These are phyloP conservation scores for Kwoniella botswanensis DNA, from an alignment of 768 basidiomycete species.

Conservation along the genomic window DNA sequence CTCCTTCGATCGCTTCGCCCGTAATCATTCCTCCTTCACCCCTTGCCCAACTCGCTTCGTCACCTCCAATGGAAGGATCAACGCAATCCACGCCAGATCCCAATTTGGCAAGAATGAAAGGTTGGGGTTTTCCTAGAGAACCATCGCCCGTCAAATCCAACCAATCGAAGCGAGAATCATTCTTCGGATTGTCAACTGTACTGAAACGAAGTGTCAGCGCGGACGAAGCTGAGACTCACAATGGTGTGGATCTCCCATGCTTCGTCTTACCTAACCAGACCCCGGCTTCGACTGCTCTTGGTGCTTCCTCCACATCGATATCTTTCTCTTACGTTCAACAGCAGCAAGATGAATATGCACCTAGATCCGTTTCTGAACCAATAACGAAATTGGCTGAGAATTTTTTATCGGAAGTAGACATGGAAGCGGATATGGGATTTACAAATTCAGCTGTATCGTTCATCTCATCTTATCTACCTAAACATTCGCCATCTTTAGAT, in stretches of 20 bases:
- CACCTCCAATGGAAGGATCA: neutral
- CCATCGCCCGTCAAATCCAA: conserved; percentile 1
- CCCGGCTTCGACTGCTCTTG: neutral
- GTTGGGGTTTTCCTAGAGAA: conserved; percentile 39
- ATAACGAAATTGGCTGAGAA: neutral
- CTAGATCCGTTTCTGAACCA: conserved; percentile 34
- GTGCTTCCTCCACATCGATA: neutral
- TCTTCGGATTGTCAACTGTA: conserved; percentile 38
- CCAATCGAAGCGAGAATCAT: conserved; percentile 31
- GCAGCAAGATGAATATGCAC: neutral
- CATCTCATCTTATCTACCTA: neutral
- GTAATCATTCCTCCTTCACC: conserved; percentile 12
- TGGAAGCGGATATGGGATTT: neutral
- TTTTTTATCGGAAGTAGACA: neutral
- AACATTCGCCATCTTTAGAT: neutral
- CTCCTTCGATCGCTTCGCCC: neutral
- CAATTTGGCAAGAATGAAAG: conserved; percentile 23
- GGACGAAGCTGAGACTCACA: conserved; percentile 8
- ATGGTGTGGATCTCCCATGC: conserved; percentile 35
- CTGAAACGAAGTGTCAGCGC: conserved; percentile 6
- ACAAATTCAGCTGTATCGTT: conserved; percentile 6
- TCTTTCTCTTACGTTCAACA: neutral
- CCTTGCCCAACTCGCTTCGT: neutral
- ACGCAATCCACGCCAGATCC: conserved; percentile 3
- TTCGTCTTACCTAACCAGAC: conserved; percentile 15